Evolutionary conservation across 1,284 basidiomycete species (phyloP), one percentile per base, ranked within the genome.

Genomic region (Schizophyllum commune): DNA sequence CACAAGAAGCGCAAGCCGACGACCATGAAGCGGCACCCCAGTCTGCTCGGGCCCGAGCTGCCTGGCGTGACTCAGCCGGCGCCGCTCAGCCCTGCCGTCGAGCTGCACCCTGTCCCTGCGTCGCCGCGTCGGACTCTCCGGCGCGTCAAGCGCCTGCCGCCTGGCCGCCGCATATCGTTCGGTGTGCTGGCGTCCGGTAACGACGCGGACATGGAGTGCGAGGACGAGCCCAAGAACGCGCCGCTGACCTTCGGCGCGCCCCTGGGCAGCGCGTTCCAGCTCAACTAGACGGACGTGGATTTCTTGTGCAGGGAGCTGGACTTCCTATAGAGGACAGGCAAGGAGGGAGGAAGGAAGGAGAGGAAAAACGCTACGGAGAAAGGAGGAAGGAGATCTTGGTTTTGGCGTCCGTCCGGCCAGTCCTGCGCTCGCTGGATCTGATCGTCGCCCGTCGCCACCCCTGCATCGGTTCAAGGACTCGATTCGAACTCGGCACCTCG

Each of bases 211-310:
- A 69, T 68, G 39, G 74, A 75, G 53, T 71, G 72, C 1, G 68
- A 75, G 53, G 72, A 72, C 1, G 68, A 68, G 13, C 27, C 53
- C 53, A 27, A 21, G 13, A 20, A 11, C 27, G 27, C 15, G 15
- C 19, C 53, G 53, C 53, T 19, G 11, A 21, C 53, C 66, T 60
- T 61, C 67, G 59, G 67, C 68, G 55, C 47, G 62, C 68, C 66
- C 58, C 64, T 86, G 53, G 84, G 76, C 8, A 85, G 84, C 67
- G 85, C 85, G 19, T 86, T 88, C 71, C 82, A 86, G 68, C 69
- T 86, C 71, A 72, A 75, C 58, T 86, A 70, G 74, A 58, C 55
- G 19, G 54, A 51, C 55, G 62, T 52, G 4, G 64, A 21, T 15
- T 19, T 55, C 54, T 47, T 59, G 61, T 59, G 61, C 53, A 64